phyloP scores from a whole-genome alignment of 2,329 filamentous ascomycete genomes.

The Fusarium secorum region DNA sequence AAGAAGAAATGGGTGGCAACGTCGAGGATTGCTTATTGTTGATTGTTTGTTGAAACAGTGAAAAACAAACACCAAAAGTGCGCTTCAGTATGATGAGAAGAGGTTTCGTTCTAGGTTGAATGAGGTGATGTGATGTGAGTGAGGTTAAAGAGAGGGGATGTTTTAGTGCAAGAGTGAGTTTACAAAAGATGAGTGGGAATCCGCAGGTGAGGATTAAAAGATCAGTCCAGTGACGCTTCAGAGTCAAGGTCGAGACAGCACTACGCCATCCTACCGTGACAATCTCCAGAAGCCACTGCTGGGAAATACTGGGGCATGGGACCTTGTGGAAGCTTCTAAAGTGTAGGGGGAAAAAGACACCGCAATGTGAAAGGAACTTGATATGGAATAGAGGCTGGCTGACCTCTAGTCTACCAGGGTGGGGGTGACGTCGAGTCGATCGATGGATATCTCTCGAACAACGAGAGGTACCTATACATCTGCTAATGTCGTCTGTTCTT shows the following conservation, averaged over 20 bases:
- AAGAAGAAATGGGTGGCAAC: conserved; percentile 5
- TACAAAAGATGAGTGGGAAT: conserved; percentile 37
- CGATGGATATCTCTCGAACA: conserved; percentile 6
- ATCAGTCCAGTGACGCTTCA: conserved; percentile 37
- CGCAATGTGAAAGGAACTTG: conserved; percentile 23
- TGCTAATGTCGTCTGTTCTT: neutral
- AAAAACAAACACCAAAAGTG: conserved; percentile 18
- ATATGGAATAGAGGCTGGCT: conserved; percentile 24
- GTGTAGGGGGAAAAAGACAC: conserved; percentile 1
- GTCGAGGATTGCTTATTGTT: conserved; percentile 14
- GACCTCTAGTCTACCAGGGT: conserved; percentile 1
- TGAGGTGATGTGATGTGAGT: conserved; percentile 9
- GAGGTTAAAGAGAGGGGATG: conserved; percentile 17
- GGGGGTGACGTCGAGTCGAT: conserved; percentile 42
- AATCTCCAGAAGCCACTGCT: conserved; percentile 25
- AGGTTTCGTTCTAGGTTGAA: neutral
- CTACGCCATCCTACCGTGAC: conserved; percentile 31
- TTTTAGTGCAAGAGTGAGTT: conserved; percentile 32
- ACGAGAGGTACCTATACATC: conserved; percentile 9
- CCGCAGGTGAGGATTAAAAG: conserved; percentile 29
- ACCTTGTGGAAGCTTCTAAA: conserved; percentile 48
- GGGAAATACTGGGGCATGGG: conserved; percentile 42
- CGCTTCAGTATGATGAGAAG: neutral
- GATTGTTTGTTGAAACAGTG: conserved; percentile 2
- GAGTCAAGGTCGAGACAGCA: conserved; percentile 12